Conservation (phyloP, 2,329 filamentous ascomycete species). For the Fusarium keratoplasticum region DNA sequence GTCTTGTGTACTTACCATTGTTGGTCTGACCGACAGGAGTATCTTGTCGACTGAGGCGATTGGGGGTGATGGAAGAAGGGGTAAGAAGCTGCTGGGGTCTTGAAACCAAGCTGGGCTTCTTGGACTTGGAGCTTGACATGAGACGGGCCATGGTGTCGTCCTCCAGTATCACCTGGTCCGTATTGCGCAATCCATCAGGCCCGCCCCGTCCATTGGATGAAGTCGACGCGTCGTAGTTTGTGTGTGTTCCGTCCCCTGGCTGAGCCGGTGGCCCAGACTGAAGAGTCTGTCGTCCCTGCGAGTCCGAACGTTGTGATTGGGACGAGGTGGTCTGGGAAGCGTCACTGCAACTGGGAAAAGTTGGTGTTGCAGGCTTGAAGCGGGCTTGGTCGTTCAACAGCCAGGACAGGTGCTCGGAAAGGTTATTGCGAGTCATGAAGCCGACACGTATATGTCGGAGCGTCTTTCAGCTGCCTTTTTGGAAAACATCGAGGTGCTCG, state of each 20-base stretch:
- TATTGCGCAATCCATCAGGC: constrained; percentile 37
- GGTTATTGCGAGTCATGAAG: constrained; percentile 74
- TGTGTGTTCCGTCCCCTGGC: constrained; percentile 1
- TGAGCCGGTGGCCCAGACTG: constrained; percentile 1
- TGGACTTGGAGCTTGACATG: constrained; percentile 57
- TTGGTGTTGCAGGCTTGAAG: constrained; percentile 54
- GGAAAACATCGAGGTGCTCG: constrained; percentile 40
- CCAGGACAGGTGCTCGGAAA: constrained; percentile 68
- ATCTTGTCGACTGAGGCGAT: constrained; percentile 32
- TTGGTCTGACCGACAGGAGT: constrained; percentile 17
- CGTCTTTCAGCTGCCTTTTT: constrained; percentile 33
- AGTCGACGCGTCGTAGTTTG: constrained; percentile 12
- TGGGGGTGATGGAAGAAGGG: constrained; percentile 46
- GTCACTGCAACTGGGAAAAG: constrained; percentile 50
- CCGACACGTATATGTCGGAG: constrained; percentile 46
- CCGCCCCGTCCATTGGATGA: constrained; percentile 38
- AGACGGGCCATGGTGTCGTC: constrained; percentile 59
- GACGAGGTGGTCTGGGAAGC: constrained; percentile 39
- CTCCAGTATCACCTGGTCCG: constrained; percentile 42
- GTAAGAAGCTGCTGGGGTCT: constrained; percentile 55
- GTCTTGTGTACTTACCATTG: constrained; percentile 10
- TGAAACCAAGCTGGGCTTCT: constrained; percentile 58
- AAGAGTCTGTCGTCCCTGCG: constrained; percentile 12
- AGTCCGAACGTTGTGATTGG: constrained; percentile 40
- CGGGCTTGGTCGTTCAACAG: constrained; percentile 61